Conservation (phyloP, 1,139 yeast genomes). For the Saccharomyces hybrid region DNA sequence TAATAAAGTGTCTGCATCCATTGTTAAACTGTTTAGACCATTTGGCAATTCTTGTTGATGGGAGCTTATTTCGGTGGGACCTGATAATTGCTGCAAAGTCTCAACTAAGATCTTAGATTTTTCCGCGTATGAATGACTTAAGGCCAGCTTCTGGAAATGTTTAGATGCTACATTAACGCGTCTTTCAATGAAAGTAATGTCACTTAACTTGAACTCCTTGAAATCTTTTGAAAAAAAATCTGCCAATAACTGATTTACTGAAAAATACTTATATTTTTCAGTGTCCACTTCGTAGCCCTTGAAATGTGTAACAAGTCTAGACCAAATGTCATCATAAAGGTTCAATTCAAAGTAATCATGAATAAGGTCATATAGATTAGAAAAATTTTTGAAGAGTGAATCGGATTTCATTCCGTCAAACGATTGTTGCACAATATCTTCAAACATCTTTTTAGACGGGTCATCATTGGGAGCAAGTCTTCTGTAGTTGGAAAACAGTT, state of each 20-base stretch:
- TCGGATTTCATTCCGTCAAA: conserved; percentile 16
- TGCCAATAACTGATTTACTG: conserved; percentile 66
- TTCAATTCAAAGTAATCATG: conserved; percentile 66
- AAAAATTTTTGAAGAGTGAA: conserved; percentile 34
- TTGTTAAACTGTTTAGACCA: conserved; percentile 15
- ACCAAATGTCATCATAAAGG: conserved; percentile 55
- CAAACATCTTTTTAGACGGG: conserved; percentile 16
- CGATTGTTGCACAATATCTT: conserved; percentile 12
- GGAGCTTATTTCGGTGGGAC: conserved; percentile 8
- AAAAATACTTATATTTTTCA: conserved; percentile 42
- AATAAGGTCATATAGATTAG: conserved; percentile 48
- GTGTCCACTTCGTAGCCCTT: conserved; percentile 11
- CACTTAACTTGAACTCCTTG: conserved; percentile 32
- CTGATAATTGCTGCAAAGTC: conserved; percentile 49
- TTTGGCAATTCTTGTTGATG: not conserved
- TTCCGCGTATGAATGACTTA: conserved; percentile 43
- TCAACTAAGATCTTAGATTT: conserved; percentile 49
- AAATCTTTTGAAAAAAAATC: conserved; percentile 35
- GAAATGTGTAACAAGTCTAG: conserved; percentile 9
- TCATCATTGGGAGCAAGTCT: conserved; percentile 7
- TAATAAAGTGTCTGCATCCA: conserved; percentile 80
- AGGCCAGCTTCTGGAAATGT: conserved; percentile 46
- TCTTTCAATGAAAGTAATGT: conserved; percentile 36
- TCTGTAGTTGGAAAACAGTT: conserved; percentile 25
- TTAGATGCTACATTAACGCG: conserved; percentile 47